Conservation (phyloP, 306 rosid species). For the Gastrolobium bilobum region DNA sequence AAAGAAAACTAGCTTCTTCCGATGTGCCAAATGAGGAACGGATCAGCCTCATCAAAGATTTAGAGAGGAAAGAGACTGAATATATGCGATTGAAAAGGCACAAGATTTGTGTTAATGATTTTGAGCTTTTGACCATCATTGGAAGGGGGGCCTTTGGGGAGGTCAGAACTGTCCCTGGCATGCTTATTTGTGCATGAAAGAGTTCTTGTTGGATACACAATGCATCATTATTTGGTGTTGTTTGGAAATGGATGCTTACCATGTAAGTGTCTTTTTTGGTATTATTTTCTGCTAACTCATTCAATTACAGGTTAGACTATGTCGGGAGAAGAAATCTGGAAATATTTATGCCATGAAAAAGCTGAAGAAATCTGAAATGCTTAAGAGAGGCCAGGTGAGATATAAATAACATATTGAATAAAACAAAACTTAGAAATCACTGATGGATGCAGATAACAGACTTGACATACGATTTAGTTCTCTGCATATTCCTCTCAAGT, state of each 20-base stretch:
- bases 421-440: slow-evolving; percentile 38
- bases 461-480: slow-evolving; percentile 18
- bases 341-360: slow-evolving; percentile 98
- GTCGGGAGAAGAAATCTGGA: slow-evolving; percentile 99
- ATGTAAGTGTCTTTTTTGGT: slow-evolving; percentile 32
- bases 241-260: slow-evolving; percentile 42
- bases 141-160: slow-evolving; percentile 99
- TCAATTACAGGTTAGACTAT: slow-evolving; percentile 86
- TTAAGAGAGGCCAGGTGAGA: slow-evolving; percentile 96
- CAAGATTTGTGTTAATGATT: slow-evolving; percentile 93
- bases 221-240: slow-evolving; percentile 35
- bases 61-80: slow-evolving; percentile 97
- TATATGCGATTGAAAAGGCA: slow-evolving; percentile 96
- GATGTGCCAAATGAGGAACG: slow-evolving; percentile 95
- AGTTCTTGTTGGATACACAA: slow-evolving; percentile 40
- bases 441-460: slow-evolving; percentile 32
- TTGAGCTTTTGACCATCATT: slow-evolving; percentile 94
- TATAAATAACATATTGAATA: slow-evolving; percentile 33
- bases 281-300: slow-evolving; percentile 47
- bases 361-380: slow-evolving; percentile 98
- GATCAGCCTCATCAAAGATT: slow-evolving; percentile 87
- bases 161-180: slow-evolving; percentile 65
- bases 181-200: slow-evolving; percentile 36
- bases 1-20: slow-evolving; percentile 86
- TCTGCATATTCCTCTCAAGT: slow-evolving; percentile 10